Evolutionary conservation across 2,329 filamentous ascomycete species (phyloP).

Genomic region (Penicillium sp.): DNA sequence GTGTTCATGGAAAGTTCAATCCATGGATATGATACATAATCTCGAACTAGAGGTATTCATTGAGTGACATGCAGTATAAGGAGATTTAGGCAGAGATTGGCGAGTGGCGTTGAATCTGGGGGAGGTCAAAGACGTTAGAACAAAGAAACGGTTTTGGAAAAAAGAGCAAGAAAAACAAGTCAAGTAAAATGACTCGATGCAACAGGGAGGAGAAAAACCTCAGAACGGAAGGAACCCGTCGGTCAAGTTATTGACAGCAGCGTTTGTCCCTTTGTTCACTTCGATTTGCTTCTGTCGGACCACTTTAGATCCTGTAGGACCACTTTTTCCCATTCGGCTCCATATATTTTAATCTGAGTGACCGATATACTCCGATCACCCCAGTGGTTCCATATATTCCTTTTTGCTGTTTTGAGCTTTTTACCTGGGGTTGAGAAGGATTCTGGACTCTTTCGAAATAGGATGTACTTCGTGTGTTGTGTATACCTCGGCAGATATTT

Average conservation of each 20-base stretch:
- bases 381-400: neutral
- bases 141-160: neutral
- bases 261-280: constrained; percentile 2
- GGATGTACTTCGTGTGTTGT: no score
- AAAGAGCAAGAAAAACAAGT: neutral
- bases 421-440: neutral
- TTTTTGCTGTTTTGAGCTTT: neutral
- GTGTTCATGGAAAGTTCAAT: neutral
- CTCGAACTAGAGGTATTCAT: neutral
- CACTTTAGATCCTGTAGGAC: neutral
- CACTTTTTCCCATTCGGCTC: neutral
- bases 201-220: neutral
- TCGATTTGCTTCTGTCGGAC: no score
- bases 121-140: neutral
- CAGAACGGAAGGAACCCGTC: neutral
- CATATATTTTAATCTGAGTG: neutral
- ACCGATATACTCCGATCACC: neutral
- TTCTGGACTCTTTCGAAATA: no score
- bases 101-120: neutral
- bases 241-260: neutral
- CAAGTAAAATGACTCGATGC: no score
- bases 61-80: neutral
- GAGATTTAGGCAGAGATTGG: neutral
- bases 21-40: neutral
- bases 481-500: neutral